Evolutionary conservation across 371 early-diverging fungal species (phyloP).

Genomic region (Sporodiniella umbellata): DNA sequence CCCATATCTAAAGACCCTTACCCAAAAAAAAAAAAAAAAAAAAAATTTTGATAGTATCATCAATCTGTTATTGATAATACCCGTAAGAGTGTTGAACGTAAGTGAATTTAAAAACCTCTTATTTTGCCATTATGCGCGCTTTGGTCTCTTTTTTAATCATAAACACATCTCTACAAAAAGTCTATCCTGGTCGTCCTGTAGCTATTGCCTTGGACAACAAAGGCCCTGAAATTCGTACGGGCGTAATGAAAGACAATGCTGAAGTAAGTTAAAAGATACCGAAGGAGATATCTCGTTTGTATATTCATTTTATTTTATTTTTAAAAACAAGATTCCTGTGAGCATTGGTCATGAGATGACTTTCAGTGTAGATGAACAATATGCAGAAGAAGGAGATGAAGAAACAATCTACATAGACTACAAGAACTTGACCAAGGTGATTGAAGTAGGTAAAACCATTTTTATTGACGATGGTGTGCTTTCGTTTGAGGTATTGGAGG

Average conservation of each 20-base stretch:
- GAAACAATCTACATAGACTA: conserved; percentile 86
- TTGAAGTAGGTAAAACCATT: conserved; percentile 79
- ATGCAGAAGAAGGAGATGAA: conserved; percentile 62
- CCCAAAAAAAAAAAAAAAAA: too few relatives aligned
- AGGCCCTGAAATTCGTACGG: conserved; percentile 86
- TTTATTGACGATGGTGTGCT: conserved; percentile 88
- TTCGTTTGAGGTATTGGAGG: conserved; percentile 77
- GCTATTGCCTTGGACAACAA: conserved; percentile 90
- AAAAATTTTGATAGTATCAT: conserved; percentile 64
- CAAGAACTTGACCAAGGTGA: conserved; percentile 80
- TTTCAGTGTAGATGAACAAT: conserved; percentile 77
- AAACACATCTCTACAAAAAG: too few relatives aligned
- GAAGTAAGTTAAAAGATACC: conserved; percentile 40
- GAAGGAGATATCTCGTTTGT: too few relatives aligned
- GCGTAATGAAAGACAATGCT: conserved; percentile 64
- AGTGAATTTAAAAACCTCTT: conserved; percentile 18
- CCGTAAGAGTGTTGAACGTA: conserved; percentile 56
- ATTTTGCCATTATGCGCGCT: too few relatives aligned
- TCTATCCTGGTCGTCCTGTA: conserved; percentile 67
- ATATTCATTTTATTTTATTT: too few relatives aligned
- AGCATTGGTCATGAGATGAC: conserved; percentile 78
- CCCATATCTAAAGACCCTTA: too few relatives aligned
- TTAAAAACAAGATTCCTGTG: conserved; percentile 54
- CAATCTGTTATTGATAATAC: conserved; percentile 80
- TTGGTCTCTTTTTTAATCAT: too few relatives aligned